Base-by-base conservation (phyloP, 371 early-diverging fungal species). In the Rhizomucor miehei region DNA sequence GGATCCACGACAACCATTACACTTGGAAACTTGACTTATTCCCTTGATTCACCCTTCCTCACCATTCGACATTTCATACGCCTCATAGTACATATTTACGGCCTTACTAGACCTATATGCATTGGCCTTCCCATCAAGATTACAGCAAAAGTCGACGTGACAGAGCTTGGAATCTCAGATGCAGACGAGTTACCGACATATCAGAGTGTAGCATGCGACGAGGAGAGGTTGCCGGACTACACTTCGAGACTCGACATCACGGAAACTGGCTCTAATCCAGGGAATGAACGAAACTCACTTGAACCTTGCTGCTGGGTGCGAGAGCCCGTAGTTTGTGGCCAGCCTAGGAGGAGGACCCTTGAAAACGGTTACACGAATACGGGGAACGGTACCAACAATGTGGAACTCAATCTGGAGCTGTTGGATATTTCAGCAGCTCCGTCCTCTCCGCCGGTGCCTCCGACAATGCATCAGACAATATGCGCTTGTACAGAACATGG, bases 21-120 rank as follows among this genome's bases (percentile, higher is more conserved):
- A 9, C 47, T 51, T 38, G 51, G 44, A 13, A 39, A 24, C 25
- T 44, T 66, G 20, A 56, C 50, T 9, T 59, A 61, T 47, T 57
- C 71, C 5, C 57, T 71, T 13, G 71, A 71, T n/a, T 67, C 71
- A 19, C 67, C 71, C 2, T 71, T 62, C 50, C 51, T 67, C 9
- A 50, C 50, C 1, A 57, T 71, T 17, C 44, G 63, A 17, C 67
- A 71, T 45, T 71, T 51, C 43, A 57, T 67, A 13, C 65, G 67
- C 13, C 19, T 71, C 12, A 48, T 64, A 0, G 57, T 71, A 16
- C 17, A 50, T 17, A 12, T 29, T 48, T 17, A 6, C 14, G 14
- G 17, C 2, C n/a, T 1, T 2, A 21, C 3, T 21, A 36, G 21
- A 25, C 65, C 67, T 10, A 60, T 71, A 20, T 64, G 67, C 44